A percentile compares a stretch with the other conserved stretches of the same genome.
These are phyloP conservation scores for Clohesyomyces aquaticus DNA, from an alignment of 495 filamentous ascomycete species.

Conservation along the genomic window DNA sequence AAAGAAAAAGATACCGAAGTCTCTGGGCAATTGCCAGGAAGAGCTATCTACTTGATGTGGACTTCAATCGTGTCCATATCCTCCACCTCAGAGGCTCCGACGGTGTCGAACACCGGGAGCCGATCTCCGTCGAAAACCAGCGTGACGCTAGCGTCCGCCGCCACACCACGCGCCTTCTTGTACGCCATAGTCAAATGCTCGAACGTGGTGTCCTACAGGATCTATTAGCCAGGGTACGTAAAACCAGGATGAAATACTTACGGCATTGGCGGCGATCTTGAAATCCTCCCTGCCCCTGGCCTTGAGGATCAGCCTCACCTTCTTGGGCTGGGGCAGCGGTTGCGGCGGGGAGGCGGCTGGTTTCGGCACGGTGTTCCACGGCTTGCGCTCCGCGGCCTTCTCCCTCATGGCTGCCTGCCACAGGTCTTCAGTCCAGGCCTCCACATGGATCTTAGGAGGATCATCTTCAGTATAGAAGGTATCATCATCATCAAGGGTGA, in stretches of 20 bases:
- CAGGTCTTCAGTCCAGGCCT: constrained; percentile 66
- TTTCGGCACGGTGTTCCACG: constrained; percentile 40
- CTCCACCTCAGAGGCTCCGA: constrained; percentile 73
- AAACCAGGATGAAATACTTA: constrained; percentile 41
- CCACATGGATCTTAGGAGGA: constrained; percentile 28
- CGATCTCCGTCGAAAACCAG: constrained; percentile 82
- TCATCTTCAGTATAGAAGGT: constrained; percentile 46
- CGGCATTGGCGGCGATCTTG: constrained; percentile 60
- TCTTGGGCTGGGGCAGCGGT: constrained; percentile 41
- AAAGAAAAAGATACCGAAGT: too few relatives aligned
- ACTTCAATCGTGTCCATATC: constrained; percentile 64
- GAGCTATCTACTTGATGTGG: constrained; percentile 26
- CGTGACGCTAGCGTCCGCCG: constrained; percentile 57
- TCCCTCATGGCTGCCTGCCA: constrained; percentile 41
- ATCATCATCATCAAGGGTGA: constrained; percentile 44
- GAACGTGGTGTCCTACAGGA: constrained; percentile 55
- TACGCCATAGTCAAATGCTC: constrained; percentile 59
- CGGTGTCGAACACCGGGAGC: constrained; percentile 61
- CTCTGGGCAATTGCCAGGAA: too few relatives aligned
- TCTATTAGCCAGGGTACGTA: neutral
- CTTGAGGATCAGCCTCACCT: constrained; percentile 62
- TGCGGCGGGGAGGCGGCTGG: constrained; percentile 24
- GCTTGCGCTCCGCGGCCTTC: constrained; percentile 48
- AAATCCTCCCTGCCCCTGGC: constrained; percentile 60
- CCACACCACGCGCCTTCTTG: constrained; percentile 52